phyloP scores from a whole-genome alignment of 2,329 filamentous ascomycete genomes.

The Bipolaris gigantea region DNA sequence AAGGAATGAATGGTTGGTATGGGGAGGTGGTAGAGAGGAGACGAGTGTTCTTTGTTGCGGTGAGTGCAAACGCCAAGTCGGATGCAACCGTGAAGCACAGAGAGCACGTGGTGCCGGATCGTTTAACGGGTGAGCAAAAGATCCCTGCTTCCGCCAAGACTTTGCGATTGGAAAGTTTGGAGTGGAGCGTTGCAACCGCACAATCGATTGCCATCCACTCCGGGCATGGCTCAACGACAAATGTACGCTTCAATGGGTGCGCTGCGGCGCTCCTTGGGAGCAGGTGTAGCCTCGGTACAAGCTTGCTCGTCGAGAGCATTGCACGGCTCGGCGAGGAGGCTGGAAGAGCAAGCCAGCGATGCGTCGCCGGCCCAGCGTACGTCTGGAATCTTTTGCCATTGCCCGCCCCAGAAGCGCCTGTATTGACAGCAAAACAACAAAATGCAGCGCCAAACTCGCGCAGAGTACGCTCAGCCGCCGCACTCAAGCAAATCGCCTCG shows the following conservation, averaged over 20 bases:
- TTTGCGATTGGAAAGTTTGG: constrained; percentile 33
- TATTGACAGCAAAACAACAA: constrained; percentile 10
- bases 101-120: constrained; percentile 18
- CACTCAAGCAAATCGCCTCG: constrained; percentile 29
- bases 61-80: background rate
- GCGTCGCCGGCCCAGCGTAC: constrained; percentile 17
- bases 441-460: constrained; percentile 23
- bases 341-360: constrained; percentile 28
- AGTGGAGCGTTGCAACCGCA: constrained; percentile 12
- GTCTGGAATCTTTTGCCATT: constrained; percentile 2
- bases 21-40: constrained; percentile 5
- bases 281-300: constrained; percentile 21
- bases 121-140: background rate
- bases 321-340: constrained; percentile 28
- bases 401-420: constrained; percentile 6
- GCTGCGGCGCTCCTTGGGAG: constrained; percentile 27
- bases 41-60: background rate
- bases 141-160: constrained; percentile 36
- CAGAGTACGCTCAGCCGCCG: constrained; percentile 28
- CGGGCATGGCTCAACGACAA: constrained; percentile 41
- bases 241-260: constrained; percentile 41
- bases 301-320: constrained; percentile 30
- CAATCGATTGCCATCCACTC: constrained; percentile 19
- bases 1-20: background rate
- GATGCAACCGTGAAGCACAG: constrained; percentile 2